Base-by-base conservation (phyloP, 2,329 filamentous ascomycete genomes). In the Madurella fahalii region DNA sequence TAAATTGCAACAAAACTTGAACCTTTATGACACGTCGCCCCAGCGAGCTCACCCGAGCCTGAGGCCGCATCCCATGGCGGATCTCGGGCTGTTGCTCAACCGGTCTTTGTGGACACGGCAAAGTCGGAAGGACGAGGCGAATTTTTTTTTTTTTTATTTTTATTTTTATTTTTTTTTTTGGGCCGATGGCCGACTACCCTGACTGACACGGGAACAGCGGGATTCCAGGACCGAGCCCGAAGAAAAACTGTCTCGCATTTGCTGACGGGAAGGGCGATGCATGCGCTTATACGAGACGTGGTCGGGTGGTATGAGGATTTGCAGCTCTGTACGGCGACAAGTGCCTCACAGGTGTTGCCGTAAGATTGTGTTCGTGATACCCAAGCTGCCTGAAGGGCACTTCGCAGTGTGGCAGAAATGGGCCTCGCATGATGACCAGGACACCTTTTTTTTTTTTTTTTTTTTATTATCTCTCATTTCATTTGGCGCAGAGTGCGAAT, bases 11-110 rank as follows among this genome's bases (percentile, higher is more conserved):
- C 12, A 40, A 17, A 40, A 15, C 11, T 37, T 15, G 25, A 25
- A 25, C 25, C 32, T 17, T 46, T n/a, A 34, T 39, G 53, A 55
- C 53, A 55, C 53, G 53, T 55, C 43, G 53, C 53, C 47, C 47
- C 43, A 51, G 17, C 30, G 42, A 49, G 44, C 34, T 45, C 52
- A 40, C 31, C 32, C n/a, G 31, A 8, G 37, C 18, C 37, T 40
- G 30, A 32, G 20, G 15, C 39, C 39, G 41, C 30, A 16, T 17
- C 16, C 40, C 40, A 20, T 42, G 40, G 16, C 15, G 16, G 40
- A 18, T 42, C 16, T 42, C 17, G 5, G 34, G 2, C 34, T 15
- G 34, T 15, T 9, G 34, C 13, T 37, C 34, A 37, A 15, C 34
- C 34, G 13, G 16, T 9, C 16, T 5, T 20, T 11, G 17, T 17